Evolutionary conservation across 2,329 filamentous ascomycete species (phyloP).

Genomic region (Dactylellina leptospora): DNA sequence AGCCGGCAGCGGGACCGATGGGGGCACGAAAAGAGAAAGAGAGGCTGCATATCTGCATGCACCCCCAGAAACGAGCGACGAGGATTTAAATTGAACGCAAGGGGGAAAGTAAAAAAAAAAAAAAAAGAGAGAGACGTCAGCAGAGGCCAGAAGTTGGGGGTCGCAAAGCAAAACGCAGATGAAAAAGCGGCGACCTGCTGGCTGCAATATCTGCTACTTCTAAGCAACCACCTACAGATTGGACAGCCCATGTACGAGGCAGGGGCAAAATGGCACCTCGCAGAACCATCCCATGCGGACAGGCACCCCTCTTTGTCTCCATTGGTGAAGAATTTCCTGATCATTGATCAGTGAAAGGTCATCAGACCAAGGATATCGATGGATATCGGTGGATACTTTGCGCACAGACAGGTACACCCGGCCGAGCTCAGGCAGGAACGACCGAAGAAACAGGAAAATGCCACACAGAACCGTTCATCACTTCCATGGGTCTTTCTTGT

Average conservation of each 20-base stretch:
- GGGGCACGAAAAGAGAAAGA: not conserved
- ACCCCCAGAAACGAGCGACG: conserved; percentile 14
- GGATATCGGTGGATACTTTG: conserved; percentile 23
- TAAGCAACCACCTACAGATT: not conserved
- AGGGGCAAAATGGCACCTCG: conserved; percentile 21
- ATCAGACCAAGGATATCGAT: conserved; percentile 37
- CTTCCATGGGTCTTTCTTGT: conserved; percentile 5
- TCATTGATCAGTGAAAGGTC: conserved; percentile 34
- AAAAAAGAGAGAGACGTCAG: not conserved
- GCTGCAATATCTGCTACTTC: no score
- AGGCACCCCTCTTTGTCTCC: not conserved
- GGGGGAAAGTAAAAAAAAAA: not conserved
- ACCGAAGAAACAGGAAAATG: not conserved
- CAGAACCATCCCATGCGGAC: not conserved
- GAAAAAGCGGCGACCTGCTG: not conserved
- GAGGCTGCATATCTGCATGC: conserved; percentile 7
- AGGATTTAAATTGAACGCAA: conserved; percentile 9
- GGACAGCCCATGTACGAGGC: conserved; percentile 13
- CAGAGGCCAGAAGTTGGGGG: conserved; percentile 41
- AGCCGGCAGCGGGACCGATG: not conserved
- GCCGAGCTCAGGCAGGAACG: conserved; percentile 41
- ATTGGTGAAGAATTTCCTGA: no score
- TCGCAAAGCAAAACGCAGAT: not conserved
- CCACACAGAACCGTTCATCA: not conserved
- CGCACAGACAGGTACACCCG: conserved; percentile 54